Conservation (phyloP, 306 rosid genomes). For the Glycine soja region DNA sequence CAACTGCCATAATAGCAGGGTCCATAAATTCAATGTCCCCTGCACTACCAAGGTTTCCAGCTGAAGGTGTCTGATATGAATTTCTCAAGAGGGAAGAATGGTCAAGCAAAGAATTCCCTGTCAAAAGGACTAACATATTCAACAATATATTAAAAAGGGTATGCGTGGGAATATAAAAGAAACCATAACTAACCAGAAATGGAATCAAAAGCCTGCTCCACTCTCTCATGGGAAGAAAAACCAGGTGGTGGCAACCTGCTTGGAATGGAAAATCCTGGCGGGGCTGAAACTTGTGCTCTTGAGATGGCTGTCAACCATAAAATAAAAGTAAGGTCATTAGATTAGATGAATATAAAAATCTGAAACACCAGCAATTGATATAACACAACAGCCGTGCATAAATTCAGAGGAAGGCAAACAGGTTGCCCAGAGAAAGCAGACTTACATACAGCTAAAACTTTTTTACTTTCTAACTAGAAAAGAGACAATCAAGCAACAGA, state of each 20-base stretch:
- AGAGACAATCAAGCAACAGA: too few species aligned
- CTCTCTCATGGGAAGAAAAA: constrained; percentile 86
- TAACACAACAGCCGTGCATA: background rate
- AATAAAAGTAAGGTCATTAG: constrained; percentile 15
- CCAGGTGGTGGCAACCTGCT: constrained; percentile 98
- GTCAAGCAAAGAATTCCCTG: constrained; percentile 78
- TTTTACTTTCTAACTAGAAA: too few species aligned
- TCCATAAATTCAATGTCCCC: constrained; percentile 92
- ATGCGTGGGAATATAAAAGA: background rate
- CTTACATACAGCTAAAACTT: background rate
- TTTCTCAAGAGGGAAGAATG: constrained; percentile 75
- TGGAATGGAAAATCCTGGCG: constrained; percentile 94
- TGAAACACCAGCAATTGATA: constrained; percentile 17
- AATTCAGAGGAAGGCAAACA: background rate
- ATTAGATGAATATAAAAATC: background rate
- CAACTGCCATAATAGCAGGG: constrained; percentile 99
- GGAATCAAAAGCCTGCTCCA: constrained; percentile 72
- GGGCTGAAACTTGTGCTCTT: constrained; percentile 94
- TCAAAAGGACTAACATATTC: constrained; percentile 18
- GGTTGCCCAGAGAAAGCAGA: background rate
- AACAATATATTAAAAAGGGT: background rate
- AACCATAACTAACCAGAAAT: constrained; percentile 67
- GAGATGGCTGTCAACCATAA: constrained; percentile 62
- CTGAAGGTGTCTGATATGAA: constrained; percentile 67
- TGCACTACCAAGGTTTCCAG: constrained; percentile 65